Evolutionary conservation across 805 yeast genomes (phyloP), one percentile per base, ranked within the genome.

Genomic region (Candida schatavii): DNA sequence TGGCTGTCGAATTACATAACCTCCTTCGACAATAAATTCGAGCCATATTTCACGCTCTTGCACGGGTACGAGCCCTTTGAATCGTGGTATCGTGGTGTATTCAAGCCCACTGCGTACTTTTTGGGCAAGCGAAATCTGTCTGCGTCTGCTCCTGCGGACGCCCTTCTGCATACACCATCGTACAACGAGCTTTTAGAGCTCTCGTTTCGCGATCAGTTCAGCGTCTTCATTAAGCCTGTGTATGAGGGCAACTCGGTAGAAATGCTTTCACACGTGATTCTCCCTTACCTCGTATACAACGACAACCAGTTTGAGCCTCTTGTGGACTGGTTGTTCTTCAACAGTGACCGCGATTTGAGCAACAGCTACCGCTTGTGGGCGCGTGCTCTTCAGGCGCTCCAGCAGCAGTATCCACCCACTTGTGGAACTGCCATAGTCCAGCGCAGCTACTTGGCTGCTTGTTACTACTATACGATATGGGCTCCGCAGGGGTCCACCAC

Each of bases 261-360:
- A 28, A 66, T 68, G 62, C 47, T 64, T 43, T 25, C 37, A 3
- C 43, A 54, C 20, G 71, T 64, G 13, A 47, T 64, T 3, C 37
- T 66, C 14, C 73, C 73, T 0, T 41, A 55, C 11, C 44, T 57
- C 5, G 43, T 26, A 1, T 59, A 52, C 41, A 35, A 55, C 34
- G 41, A 40, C 13, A 33, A 49, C 19, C 54, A 57, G 37, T 54
- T 65, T 32, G 42, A 39, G 2, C 62, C 66, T 3, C 47, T 66
- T n/a, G 42, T 48, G 9, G 27, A 41, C 3, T 64, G 67, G 66
- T 37, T 62, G n/a, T 56, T 50, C 35, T 18, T 37, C 31, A 21
- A 40, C 31, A 37, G 33, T 5, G 22, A 37, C n/a, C 15, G 30
- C 17, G 9, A 25, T 18, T 25, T 36, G 18, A 22, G 14, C 7